Evolutionary conservation across 129 eudicot genomes (phyloP).

Genomic region (Saposhnikovia divaricata): DNA sequence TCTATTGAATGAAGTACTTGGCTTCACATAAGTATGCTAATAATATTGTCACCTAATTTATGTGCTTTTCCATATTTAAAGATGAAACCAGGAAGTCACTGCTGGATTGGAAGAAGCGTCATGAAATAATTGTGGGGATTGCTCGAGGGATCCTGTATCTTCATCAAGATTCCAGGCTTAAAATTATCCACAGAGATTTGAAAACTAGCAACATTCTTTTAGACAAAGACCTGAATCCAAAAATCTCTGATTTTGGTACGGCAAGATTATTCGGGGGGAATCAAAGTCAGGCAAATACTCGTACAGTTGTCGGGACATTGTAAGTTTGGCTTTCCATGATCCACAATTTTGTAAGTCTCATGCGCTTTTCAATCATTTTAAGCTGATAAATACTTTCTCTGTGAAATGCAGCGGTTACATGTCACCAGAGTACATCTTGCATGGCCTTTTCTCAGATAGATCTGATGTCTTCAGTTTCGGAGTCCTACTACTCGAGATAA

Average conservation of each 20-base stretch:
- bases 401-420: constrained; percentile 4
- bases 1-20: not conserved
- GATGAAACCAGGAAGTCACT: constrained; percentile 11
- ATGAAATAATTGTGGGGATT: constrained; percentile 33
- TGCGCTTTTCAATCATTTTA: not conserved
- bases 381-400: not conserved
- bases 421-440: constrained; percentile 12
- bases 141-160: constrained; percentile 48
- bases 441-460: constrained; percentile 10
- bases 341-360: not conserved
- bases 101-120: constrained; percentile 32
- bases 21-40: not conserved
- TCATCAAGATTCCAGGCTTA: constrained; percentile 44
- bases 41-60: not conserved
- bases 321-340: constrained; percentile 17
- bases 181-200: constrained; percentile 42
- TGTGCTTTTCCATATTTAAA: not conserved
- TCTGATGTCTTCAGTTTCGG: constrained; percentile 22
- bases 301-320: constrained; percentile 48
- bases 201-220: constrained; percentile 44
- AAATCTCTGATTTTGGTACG: constrained; percentile 59
- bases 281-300: constrained; percentile 29
- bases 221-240: constrained; percentile 38
- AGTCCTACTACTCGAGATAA: constrained; percentile 14
- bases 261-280: constrained; percentile 40